Evolutionary conservation across 495 filamentous ascomycete genomes (phyloP).

Genomic region (Talaromyces borbonicus): DNA sequence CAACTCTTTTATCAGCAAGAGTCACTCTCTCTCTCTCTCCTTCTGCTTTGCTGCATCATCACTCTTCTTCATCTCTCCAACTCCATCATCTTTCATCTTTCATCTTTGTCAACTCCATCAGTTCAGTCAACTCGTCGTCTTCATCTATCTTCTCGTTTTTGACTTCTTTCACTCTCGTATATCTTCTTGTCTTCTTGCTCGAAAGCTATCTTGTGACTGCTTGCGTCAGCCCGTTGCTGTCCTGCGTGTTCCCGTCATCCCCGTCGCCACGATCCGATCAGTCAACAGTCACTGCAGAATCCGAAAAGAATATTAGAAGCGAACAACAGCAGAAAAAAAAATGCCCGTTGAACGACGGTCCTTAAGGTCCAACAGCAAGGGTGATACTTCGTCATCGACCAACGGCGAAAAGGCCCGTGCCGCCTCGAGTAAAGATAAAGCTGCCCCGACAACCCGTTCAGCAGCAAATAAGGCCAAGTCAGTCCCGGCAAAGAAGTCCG

Average conservation of each 20-base stretch:
- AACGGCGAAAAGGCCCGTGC: slow-evolving; percentile 46
- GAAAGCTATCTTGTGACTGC: slow-evolving; percentile 5
- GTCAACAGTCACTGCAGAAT: no score
- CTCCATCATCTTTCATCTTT: slow-evolving; percentile 32
- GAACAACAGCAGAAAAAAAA: slow-evolving; percentile 23
- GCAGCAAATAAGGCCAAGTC: slow-evolving; percentile 41
- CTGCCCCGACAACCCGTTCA: slow-evolving; percentile 31
- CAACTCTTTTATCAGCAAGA: slow-evolving; percentile 18
- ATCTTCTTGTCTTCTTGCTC: slow-evolving; percentile 1
- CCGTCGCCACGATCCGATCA: no score
- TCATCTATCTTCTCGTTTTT: neutral
- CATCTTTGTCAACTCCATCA: no score
- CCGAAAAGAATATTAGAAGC: no score
- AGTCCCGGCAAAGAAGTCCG: slow-evolving; percentile 38
- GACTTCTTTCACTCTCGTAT: slow-evolving; percentile 15
- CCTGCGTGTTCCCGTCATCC: neutral
- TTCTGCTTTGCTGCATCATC: no score
- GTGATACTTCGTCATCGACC: slow-evolving; percentile 44
- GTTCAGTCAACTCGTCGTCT: no score
- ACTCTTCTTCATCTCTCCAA: slow-evolving; percentile 23
- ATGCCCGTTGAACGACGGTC: slow-evolving; percentile 50
- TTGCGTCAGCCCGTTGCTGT: slow-evolving; percentile 18
- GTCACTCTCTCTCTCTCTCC: slow-evolving; percentile 28
- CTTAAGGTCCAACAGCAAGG: slow-evolving; percentile 47
- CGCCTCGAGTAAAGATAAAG: slow-evolving; percentile 38